These are phyloP conservation scores for Ormosia emarginata DNA, from an alignment of 306 rosid species.

Conservation along the genomic window DNA sequence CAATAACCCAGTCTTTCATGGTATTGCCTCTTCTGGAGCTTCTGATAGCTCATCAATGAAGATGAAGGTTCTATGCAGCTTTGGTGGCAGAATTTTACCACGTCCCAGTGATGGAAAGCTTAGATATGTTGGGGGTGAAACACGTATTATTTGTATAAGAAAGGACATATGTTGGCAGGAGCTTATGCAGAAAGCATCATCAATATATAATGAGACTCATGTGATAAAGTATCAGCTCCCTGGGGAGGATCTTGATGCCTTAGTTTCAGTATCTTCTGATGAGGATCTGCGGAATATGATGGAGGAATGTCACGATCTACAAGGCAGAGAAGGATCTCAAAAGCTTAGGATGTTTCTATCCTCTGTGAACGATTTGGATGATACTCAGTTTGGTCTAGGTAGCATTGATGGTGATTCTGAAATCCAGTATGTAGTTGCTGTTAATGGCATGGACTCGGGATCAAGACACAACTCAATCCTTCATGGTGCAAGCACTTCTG, in stretches of 20 bases:
- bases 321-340: slow-evolving; percentile 41
- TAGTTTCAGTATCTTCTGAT: slow-evolving; percentile 78
- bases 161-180: slow-evolving; percentile 64
- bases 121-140: slow-evolving; percentile 82
- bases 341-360: slow-evolving; percentile 72
- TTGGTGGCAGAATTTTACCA: slow-evolving; percentile 73
- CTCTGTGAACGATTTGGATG: slow-evolving; percentile 65
- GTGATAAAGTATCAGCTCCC: slow-evolving; percentile 82
- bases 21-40: slow-evolving; percentile 42
- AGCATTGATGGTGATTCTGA: slow-evolving; percentile 56
- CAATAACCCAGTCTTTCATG: slow-evolving; percentile 30
- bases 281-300: slow-evolving; percentile 86
- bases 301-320: slow-evolving; percentile 58
- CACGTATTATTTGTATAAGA: slow-evolving; percentile 58
- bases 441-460: slow-evolving; percentile 65
- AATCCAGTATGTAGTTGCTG: slow-evolving; percentile 67
- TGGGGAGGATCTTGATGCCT: slow-evolving; percentile 89
- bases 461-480: slow-evolving; percentile 55
- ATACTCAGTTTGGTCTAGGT: slow-evolving; percentile 49
- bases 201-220: slow-evolving; percentile 51
- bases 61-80: slow-evolving; percentile 73
- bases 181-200: slow-evolving; percentile 56
- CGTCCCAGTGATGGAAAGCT: slow-evolving; percentile 77
- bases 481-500: slow-evolving; percentile 45
- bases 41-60: slow-evolving; percentile 48